Evolutionary conservation across 2,329 filamentous ascomycete genomes (phyloP), one percentile per base, ranked within the genome.

Genomic region (Exophiala oligosperma): DNA sequence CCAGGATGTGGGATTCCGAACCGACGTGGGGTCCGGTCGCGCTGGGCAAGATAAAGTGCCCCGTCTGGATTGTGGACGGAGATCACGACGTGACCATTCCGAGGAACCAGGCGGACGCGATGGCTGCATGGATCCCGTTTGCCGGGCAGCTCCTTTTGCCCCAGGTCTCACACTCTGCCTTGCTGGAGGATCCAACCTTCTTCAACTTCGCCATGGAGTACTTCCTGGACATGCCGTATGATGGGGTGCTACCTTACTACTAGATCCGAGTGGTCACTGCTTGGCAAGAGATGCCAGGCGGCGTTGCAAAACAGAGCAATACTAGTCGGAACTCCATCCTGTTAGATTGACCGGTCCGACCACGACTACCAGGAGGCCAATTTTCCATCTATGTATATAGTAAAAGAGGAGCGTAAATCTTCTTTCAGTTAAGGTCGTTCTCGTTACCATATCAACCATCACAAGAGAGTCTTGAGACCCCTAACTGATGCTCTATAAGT

Each of bases 201-300:
- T 56, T 60, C 35, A 60, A 56, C 47, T 60, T 60, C 41, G 53
- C 53, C 4, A 24, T 60, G 29, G 57, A 55, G 12, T 60, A 60
- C 35, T 60, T 60, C 53, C 40, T 60, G 50, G 53, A 60, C 24
- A 60, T 60, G 57, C 24, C 17, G n/a, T 60, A 44, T 29, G 44
- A 60, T 51, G 44, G 53, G 9, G 9, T 51, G 37, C 29, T 60
- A 8, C 57, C 57, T 7, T 56, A 57, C 14, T 60, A 60, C 44
- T 58, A 49, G 17, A 17, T 17, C 17, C 17, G 17, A 17, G 17
- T 17, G 17, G 17, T 17, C 17, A 17, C 17, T 17, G 17, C 17
- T 17, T 17, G 17, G 17, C 17, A 17, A 17, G 17, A 17, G 17
- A 17, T 17, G 17, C 17, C 17, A 17, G 17, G 17, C 17, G 1